Evolutionary conservation across 208 protist genomes (phyloP), one percentile per base, ranked within the genome.

Genomic region (Wallacemonas sp.): DNA sequence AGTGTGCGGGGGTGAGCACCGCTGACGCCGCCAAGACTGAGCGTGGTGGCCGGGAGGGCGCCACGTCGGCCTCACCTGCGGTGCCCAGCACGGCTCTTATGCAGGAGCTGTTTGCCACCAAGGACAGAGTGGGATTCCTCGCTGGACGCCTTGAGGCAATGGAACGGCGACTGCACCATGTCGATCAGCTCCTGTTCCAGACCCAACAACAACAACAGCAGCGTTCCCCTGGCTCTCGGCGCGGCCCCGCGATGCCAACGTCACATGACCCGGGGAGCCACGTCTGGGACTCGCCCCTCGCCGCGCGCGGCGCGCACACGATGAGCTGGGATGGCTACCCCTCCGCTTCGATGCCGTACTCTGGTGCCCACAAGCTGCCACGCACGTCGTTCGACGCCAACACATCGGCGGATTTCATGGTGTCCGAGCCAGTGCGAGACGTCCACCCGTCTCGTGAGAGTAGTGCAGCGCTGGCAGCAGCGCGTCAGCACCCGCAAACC

Each of bases 81-180:
- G 19, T 55, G 12, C 32, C 23, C 24, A 9, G 21, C 11, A 54
- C 44, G 12, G 1, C 66, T 24, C 30, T 55, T 33, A 30, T 69
- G 2, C 72, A 73, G 14, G 74, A 78, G 19, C 58, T 93, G 43
- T 47, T 61, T n/a, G 64, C 41, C n/a, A 17, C 81, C 1, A 76
- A 83, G 41, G 81, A 90, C 19, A 48, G 52, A 21, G 36, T 93
- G 5, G 48, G 71, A 24, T 60, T 71, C 23, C 65, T 88, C 24
- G 43, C 47, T 8, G 24, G n/a, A 9, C 78, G 67, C 14, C 33
- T 86, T 24, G 76, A 81, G 34, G 49, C 49, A 4, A 63, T 86
- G 32, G 80, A 86, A 19, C 64, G 73, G 2, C 69, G 78, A 33
- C 38, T 88, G 39, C 69, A 72, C 1, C 58, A 61, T 19, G 62